A percentile compares a stretch with the other conserved stretches of the same genome.
phyloP scores from a whole-genome alignment of 2,329 filamentous ascomycete species.

The Sclerotinia trifoliorum region DNA sequence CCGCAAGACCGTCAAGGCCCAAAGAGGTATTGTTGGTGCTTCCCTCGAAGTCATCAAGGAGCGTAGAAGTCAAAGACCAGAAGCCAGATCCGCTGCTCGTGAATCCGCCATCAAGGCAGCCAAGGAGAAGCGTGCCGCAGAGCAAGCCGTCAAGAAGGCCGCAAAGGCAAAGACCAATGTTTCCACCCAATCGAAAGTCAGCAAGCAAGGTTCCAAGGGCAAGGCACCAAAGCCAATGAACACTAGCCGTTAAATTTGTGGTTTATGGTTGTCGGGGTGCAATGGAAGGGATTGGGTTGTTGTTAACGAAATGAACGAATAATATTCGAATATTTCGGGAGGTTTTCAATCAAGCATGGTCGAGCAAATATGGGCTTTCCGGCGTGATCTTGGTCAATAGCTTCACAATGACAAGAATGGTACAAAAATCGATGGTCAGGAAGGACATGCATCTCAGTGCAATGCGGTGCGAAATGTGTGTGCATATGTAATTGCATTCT shows the following conservation, averaged over 20 bases:
- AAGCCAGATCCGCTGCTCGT: conserved; percentile 91
- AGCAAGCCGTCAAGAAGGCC: conserved; percentile 91
- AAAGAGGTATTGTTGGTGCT: conserved; percentile 98
- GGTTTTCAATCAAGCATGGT: conserved; percentile 36
- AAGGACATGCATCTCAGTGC: conserved; percentile 12
- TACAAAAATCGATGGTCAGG: conserved; percentile 24
- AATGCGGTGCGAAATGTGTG: conserved; percentile 13
- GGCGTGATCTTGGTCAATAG: conserved; percentile 39
- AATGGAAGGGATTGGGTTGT: conserved; percentile 28
- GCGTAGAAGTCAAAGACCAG: conserved; percentile 89
- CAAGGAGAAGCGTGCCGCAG: conserved; percentile 96
- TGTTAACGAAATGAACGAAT: conserved; percentile 27
- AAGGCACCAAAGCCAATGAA: conserved; percentile 80
- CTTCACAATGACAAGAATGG: conserved; percentile 38
- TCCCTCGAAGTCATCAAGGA: conserved; percentile 99
- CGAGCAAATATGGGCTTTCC: conserved; percentile 38
- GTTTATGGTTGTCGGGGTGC: conserved; percentile 15
- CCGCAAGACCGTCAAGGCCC: conserved; percentile 95
- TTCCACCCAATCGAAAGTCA: conserved; percentile 63
- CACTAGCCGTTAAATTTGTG: conserved; percentile 71
- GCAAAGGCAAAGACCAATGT: conserved; percentile 96
- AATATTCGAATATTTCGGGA: conserved; percentile 4
- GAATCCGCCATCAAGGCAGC: conserved; percentile 88
- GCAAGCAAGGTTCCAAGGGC: conserved; percentile 98
- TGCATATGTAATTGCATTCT: conserved; percentile 14